These are phyloP conservation scores for Penicillium aurantiogriseum DNA, from an alignment of 2,329 filamentous ascomycete species.

Conservation along the genomic window DNA sequence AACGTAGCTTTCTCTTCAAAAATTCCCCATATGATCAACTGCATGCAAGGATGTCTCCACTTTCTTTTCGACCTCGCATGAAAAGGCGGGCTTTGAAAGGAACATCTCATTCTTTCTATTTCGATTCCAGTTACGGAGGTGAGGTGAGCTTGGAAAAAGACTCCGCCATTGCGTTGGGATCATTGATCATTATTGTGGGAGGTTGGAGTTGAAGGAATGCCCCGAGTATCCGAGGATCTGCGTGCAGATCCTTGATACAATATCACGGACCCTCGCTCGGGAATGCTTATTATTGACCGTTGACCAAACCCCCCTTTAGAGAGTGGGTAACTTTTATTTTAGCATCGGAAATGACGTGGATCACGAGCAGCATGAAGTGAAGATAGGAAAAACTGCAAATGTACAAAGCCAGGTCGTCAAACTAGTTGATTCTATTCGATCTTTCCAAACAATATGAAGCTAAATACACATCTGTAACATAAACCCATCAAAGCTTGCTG, in stretches of 20 bases:
- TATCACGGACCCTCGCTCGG: slow-evolving; percentile 1
- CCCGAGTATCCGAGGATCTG: slow-evolving; percentile 1
- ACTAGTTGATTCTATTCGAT: slow-evolving; percentile 1
- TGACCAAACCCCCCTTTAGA: neutral
- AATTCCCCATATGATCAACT: slow-evolving; percentile 18
- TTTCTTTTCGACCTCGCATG: slow-evolving; percentile 6
- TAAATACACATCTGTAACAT: neutral
- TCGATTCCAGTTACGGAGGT: neutral
- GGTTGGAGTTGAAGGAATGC: slow-evolving; percentile 1
- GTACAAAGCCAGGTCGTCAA: neutral
- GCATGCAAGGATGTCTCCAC: slow-evolving; percentile 22
- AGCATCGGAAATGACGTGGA: neutral
- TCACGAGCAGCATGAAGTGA: neutral
- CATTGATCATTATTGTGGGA: neutral
- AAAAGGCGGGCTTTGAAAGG: neutral
- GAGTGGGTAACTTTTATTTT: neutral
- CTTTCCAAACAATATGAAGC: neutral
- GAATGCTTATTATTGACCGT: slow-evolving; percentile 3
- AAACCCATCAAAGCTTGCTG: slow-evolving; percentile 56
- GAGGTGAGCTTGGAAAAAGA: neutral
- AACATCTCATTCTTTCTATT: neutral
- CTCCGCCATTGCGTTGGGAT: neutral
- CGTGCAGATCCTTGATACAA: slow-evolving; percentile 3
- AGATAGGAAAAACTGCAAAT: neutral
- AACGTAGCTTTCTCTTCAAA: slow-evolving; percentile 1